These are phyloP conservation scores for Blastomyces silverae DNA, from an alignment of 2,329 filamentous ascomycete genomes.

Conservation along the genomic window DNA sequence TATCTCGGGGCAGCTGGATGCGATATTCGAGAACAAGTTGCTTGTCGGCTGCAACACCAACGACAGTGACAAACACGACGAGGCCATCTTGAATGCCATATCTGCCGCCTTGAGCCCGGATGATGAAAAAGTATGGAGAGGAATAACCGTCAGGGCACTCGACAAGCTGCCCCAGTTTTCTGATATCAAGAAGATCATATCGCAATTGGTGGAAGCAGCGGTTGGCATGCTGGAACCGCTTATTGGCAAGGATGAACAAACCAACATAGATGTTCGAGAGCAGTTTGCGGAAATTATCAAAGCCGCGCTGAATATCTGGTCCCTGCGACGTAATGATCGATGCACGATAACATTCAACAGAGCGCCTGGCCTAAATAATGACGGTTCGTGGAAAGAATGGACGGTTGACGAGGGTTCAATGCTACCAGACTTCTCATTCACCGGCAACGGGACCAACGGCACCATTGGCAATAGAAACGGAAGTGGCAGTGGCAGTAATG, in stretches of 20 bases:
- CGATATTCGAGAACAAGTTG: slow-evolving; percentile 3
- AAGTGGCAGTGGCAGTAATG: background rate
- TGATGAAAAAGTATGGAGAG: slow-evolving; percentile 13
- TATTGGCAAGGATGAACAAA: background rate
- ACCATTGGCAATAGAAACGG: slow-evolving; percentile 1
- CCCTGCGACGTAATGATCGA: slow-evolving; percentile 4
- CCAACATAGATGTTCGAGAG: background rate
- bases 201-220: background rate
- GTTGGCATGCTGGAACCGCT: slow-evolving; percentile 11
- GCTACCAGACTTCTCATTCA: background rate
- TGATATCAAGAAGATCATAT: background rate
- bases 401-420: background rate
- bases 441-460: background rate
- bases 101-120: slow-evolving; percentile 5
- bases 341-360: slow-evolving; percentile 11
- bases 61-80: background rate
- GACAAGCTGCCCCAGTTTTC: slow-evolving; percentile 8
- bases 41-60: background rate
- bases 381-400: slow-evolving; percentile 11
- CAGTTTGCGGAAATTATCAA: slow-evolving; percentile 8
- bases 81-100: slow-evolving; percentile 6
- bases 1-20: background rate
- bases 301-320: slow-evolving; percentile 13
- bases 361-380: background rate
- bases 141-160: slow-evolving; percentile 13